Percentiles rank a stretch among this genome's conserved stretches.
Evolutionary conservation across 2,329 filamentous ascomycete genomes (phyloP).

Genomic region (Zymoseptoria brevis): DNA sequence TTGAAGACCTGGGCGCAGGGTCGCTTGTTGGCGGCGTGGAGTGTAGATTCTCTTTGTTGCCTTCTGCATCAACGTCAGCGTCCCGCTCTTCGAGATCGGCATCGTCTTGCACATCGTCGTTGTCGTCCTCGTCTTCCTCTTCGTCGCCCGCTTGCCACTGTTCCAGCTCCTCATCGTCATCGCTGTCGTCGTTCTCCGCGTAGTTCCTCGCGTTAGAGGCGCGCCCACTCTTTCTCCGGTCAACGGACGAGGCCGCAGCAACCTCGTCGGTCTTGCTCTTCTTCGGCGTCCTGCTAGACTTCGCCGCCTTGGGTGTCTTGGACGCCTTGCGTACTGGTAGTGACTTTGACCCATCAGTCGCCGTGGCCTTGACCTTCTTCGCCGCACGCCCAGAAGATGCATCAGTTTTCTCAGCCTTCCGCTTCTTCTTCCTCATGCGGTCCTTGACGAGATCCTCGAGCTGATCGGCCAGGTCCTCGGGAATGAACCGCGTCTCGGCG

Average conservation of each 20-base stretch:
- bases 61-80: constrained; percentile 18
- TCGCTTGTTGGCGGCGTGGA: constrained; percentile 26
- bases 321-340: constrained; percentile 25
- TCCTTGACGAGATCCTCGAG: constrained; percentile 70
- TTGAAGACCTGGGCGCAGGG: constrained; percentile 3
- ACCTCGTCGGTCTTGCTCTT: constrained; percentile 30
- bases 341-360: constrained; percentile 21
- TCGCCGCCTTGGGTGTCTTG: constrained; percentile 30
- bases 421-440: constrained; percentile 54
- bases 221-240: constrained; percentile 37
- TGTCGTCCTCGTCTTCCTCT: constrained; percentile 6
- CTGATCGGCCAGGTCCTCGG: constrained; percentile 63
- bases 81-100: constrained; percentile 15
- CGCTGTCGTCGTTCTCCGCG: constrained; percentile 37
- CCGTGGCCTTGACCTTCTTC: constrained; percentile 23
- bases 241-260: constrained; percentile 31
- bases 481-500: constrained; percentile 75
- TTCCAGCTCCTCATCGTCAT: constrained; percentile 32
- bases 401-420: constrained; percentile 25
- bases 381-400: constrained; percentile 14
- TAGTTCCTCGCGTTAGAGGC: constrained; percentile 37
- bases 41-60: constrained; percentile 21
- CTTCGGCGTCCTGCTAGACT: constrained; percentile 33
- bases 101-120: constrained; percentile 7
- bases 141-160: constrained; percentile 22